phyloP scores from a whole-genome alignment of 805 yeast species.

The Candida corydali region DNA sequence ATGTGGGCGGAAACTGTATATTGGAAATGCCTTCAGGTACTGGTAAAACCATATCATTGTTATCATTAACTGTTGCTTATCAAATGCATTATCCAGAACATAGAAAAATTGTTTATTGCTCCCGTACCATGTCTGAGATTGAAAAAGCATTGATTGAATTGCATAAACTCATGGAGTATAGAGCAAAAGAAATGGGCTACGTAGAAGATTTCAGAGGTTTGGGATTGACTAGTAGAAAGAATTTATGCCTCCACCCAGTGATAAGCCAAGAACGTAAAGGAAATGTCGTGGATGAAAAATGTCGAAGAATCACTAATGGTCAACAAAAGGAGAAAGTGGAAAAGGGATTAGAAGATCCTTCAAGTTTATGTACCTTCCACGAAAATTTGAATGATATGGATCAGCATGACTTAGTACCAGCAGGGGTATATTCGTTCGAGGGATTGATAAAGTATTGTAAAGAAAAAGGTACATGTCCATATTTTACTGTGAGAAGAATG shows the following conservation, averaged over 20 bases:
- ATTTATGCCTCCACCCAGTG: constrained; percentile 84
- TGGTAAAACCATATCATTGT: constrained; percentile 90
- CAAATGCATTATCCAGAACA: constrained; percentile 95
- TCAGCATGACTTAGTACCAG: constrained; percentile 83
- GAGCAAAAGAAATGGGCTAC: constrained; percentile 78
- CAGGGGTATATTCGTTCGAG: constrained; percentile 94
- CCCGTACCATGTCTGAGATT: constrained; percentile 99
- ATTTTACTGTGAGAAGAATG: constrained; percentile 97
- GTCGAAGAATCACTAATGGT: constrained; percentile 93
- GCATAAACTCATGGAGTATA: constrained; percentile 79
- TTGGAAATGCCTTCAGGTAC: constrained; percentile 99
- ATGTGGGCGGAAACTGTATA: constrained; percentile 95
- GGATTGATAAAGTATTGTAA: constrained; percentile 74
- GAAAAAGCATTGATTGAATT: constrained; percentile 95
- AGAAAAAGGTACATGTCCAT: constrained; percentile 83
- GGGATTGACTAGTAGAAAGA: constrained; percentile 92
- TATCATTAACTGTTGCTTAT: constrained; percentile 90
- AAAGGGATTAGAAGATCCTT: constrained; percentile 28
- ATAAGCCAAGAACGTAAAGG: constrained; percentile 90
- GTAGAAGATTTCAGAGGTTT: constrained; percentile 90
- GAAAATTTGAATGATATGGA: constrained; percentile 84
- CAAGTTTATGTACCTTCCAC: constrained; percentile 74
- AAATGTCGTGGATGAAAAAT: constrained; percentile 88
- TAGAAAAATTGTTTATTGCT: constrained; percentile 90
- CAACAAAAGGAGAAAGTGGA: constrained; percentile 66